A percentile compares a stretch with the other conserved stretches of the same genome.
These are phyloP conservation scores for Blastobotrys serpentis DNA, from an alignment of 1,139 yeast genomes.

Conservation along the genomic window DNA sequence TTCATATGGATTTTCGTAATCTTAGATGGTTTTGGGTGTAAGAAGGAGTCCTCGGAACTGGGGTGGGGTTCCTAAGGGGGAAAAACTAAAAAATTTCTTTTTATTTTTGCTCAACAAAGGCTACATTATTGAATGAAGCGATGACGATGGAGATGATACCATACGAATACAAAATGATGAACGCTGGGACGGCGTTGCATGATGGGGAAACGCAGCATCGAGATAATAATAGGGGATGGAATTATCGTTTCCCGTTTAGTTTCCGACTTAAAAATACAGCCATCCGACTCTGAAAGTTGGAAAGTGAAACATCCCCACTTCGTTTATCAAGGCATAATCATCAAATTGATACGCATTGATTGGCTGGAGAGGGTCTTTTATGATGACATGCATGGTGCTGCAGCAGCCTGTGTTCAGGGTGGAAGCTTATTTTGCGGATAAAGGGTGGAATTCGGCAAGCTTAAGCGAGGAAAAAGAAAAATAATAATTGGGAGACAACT, in stretches of 20 bases:
- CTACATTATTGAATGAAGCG: too few relatives aligned
- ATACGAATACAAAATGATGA: too few relatives aligned
- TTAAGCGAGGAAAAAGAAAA: background rate
- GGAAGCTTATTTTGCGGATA: background rate
- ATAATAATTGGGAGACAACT: background rate
- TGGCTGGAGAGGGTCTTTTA: background rate
- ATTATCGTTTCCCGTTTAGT: background rate
- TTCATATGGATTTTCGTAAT: too few relatives aligned
- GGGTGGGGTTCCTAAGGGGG: too few relatives aligned
- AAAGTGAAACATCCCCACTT: conserved; percentile 2
- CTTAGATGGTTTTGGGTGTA: too few relatives aligned
- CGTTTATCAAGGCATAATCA: background rate
- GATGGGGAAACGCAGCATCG: too few relatives aligned
- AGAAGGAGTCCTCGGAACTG: too few relatives aligned
- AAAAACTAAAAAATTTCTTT: too few relatives aligned
- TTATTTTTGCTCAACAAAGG: too few relatives aligned
- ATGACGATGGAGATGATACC: too few relatives aligned
- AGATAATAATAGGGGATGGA: background rate
- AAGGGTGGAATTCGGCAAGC: background rate
- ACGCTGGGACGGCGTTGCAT: too few relatives aligned
- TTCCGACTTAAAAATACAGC: background rate
- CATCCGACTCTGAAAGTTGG: background rate
- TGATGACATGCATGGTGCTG: background rate
- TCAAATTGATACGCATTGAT: background rate
- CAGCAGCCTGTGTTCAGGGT: background rate